Evolutionary conservation across 2,329 filamentous ascomycete species (phyloP).

Genomic region (Hymenoscyphus fructigenus): DNA sequence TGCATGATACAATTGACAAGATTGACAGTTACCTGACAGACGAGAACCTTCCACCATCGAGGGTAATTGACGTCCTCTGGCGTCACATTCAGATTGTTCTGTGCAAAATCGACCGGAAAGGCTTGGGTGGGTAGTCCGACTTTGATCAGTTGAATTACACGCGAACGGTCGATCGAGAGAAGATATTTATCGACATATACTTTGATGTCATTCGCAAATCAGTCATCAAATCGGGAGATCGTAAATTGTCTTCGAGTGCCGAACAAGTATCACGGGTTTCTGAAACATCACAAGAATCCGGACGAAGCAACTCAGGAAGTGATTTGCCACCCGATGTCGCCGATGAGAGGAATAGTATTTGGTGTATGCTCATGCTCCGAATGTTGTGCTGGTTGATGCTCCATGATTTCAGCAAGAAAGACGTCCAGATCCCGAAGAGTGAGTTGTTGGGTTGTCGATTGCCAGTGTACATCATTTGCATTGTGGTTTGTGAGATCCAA

Average conservation of each 20-base stretch:
- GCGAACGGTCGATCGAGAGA: neutral
- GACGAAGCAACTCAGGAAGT: neutral
- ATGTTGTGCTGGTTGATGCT: constrained; percentile 1
- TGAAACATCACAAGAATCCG: neutral
- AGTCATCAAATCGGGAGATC: neutral
- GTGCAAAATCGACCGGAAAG: neutral
- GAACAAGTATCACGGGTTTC: no score
- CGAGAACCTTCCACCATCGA: neutral
- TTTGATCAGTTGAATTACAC: neutral
- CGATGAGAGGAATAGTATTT: neutral
- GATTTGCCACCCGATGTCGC: neutral
- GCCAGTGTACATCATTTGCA: neutral
- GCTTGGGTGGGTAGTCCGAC: neutral
- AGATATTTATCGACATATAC: neutral
- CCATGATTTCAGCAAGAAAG: constrained; percentile 1
- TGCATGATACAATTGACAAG: neutral
- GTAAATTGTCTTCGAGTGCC: neutral
- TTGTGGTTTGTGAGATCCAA: neutral
- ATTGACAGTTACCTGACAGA: neutral
- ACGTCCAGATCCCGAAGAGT: neutral
- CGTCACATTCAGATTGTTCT: neutral
- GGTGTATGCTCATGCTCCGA: neutral
- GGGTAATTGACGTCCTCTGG: neutral
- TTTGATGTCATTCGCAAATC: neutral
- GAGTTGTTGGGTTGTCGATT: constrained; percentile 1